A percentile compares a stretch with the other conserved stretches of the same genome.
These are phyloP conservation scores for Amylocystis lapponica DNA, from an alignment of 768 basidiomycete species.

Conservation along the genomic window DNA sequence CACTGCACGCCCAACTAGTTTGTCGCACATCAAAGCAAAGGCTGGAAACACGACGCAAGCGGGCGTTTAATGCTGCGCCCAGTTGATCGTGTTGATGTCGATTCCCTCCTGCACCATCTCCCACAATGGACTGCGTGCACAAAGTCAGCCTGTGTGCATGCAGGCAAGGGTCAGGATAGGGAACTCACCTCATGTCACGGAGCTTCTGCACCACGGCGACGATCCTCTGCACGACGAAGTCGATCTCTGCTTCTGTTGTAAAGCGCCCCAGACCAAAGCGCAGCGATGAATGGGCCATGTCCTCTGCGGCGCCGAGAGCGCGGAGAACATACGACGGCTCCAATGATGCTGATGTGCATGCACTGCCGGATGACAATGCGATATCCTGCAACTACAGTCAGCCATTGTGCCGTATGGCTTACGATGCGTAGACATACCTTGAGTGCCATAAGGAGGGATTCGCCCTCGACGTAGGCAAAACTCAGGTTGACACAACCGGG, in stretches of 20 bases:
- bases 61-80: conserved; percentile 61
- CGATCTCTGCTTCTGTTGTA: conserved; percentile 95
- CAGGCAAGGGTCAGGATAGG: background rate
- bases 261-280: conserved; percentile 98
- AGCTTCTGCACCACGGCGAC: conserved; percentile 80
- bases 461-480: conserved; percentile 96
- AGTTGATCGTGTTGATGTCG: conserved; percentile 91
- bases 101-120: conserved; percentile 99
- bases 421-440: conserved; percentile 55
- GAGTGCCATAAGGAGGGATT: conserved; percentile 94
- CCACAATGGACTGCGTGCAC: conserved; percentile 74
- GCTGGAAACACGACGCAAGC: background rate
- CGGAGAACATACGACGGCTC: conserved; percentile 98
- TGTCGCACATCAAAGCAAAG: background rate
- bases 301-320: conserved; percentile 93
- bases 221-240: conserved; percentile 87
- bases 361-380: conserved; percentile 95
- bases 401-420: no score
- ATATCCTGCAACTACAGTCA: conserved; percentile 57
- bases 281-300: conserved; percentile 97
- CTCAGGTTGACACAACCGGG: conserved; percentile 94
- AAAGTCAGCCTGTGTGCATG: conserved; percentile 4
- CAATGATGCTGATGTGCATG: conserved; percentile 96
- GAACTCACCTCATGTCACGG: conserved; percentile 94
- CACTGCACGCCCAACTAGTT: no score